Evolutionary conservation across 1,284 basidiomycete genomes (phyloP).

Genomic region (Waitea zeae): DNA sequence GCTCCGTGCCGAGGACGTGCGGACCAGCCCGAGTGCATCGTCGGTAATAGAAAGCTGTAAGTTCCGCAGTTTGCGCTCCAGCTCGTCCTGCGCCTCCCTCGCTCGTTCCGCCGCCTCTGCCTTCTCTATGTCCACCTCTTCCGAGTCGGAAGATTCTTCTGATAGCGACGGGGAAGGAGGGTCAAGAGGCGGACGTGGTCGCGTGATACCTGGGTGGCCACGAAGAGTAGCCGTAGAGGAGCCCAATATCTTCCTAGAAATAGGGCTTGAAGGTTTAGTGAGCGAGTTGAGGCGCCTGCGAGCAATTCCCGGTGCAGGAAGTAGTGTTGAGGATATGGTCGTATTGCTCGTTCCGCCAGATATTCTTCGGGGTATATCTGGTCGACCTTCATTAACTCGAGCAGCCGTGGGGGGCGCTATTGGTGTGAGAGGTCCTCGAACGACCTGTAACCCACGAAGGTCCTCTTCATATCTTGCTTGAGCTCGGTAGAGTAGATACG

Average conservation of each 20-base stretch:
- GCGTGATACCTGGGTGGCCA: slow-evolving; percentile 18
- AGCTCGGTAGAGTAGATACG: slow-evolving; percentile 65
- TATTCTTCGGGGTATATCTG: slow-evolving; percentile 7
- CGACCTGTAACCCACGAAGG: slow-evolving; percentile 54
- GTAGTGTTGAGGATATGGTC: slow-evolving; percentile 14
- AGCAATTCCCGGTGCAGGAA: slow-evolving; percentile 36
- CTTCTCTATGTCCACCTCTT: slow-evolving; percentile 35
- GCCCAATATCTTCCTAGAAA: slow-evolving; percentile 35
- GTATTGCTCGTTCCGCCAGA: slow-evolving; percentile 5
- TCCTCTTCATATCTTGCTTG: slow-evolving; percentile 69
- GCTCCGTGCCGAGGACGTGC: slow-evolving; percentile 18
- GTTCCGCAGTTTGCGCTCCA: slow-evolving; percentile 46
- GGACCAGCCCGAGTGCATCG: slow-evolving; percentile 53
- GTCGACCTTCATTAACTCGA: slow-evolving; percentile 8
- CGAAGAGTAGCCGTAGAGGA: slow-evolving; percentile 55
- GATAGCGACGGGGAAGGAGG: slow-evolving; percentile 30
- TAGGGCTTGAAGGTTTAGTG: slow-evolving; percentile 23
- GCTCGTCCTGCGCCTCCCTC: slow-evolving; percentile 46
- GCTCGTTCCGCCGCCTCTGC: slow-evolving; percentile 48
- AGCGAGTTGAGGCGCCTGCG: slow-evolving; percentile 55
- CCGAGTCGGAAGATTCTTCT: slow-evolving; percentile 24
- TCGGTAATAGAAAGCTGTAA: slow-evolving; percentile 55
- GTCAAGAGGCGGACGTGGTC: slow-evolving; percentile 14
- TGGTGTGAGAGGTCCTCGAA: slow-evolving; percentile 37
- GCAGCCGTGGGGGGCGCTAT: slow-evolving; percentile 14